Base-by-base conservation (phyloP, 768 basidiomycete species). In the Tulasnella sp. region DNA sequence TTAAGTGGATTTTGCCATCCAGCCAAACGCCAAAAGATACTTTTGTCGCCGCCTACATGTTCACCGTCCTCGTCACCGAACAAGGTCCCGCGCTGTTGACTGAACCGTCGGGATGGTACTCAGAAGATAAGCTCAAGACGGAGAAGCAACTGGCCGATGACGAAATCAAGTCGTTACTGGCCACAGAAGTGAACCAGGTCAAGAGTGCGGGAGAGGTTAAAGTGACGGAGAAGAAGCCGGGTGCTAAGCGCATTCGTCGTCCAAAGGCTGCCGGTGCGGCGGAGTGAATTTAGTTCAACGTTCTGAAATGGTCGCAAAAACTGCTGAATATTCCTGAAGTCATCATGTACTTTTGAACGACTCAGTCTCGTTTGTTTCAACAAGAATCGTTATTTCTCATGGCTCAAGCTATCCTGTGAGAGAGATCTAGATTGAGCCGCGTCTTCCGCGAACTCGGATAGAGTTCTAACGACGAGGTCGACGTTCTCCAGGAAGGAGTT, bases 21-120 rank as follows among this genome's bases (percentile, higher is more conserved):
- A 93, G 93, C 77, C 93, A 92, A 85, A 95, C 96, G 6, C 92
- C 93, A 57, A 80, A 90, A 37, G 91, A 89, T 81, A 95, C 95
- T 23, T 90, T 92, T 78, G 94, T 98, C 69, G 96, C 97, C 76
- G 93, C 92, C 11, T 98, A 96, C 90, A 96, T 98, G 87, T 96
- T 98, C 87, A 99, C 97, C 67, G 91, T 99, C 82, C 95, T 95
- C 48, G 89, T 99, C 29, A 91, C 93, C 48, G 92, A 97, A 70
- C 92, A 89, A 74, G 98, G 98, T 39, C 97, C 95, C 35, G 84
- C 91, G 39, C 86, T 98, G 80, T 89, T 99, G 84, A 94, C 94
- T 16, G 92, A 93, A 79, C 90, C 93, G 13, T 94, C 98, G 16
- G 82, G 91, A 40, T 99, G 95, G 97, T 99, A 96, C 87, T 93